Evolutionary conservation across 2,329 filamentous ascomycete genomes (phyloP), one percentile per base, ranked within the genome.

Genomic region (Trichophyton simii): DNA sequence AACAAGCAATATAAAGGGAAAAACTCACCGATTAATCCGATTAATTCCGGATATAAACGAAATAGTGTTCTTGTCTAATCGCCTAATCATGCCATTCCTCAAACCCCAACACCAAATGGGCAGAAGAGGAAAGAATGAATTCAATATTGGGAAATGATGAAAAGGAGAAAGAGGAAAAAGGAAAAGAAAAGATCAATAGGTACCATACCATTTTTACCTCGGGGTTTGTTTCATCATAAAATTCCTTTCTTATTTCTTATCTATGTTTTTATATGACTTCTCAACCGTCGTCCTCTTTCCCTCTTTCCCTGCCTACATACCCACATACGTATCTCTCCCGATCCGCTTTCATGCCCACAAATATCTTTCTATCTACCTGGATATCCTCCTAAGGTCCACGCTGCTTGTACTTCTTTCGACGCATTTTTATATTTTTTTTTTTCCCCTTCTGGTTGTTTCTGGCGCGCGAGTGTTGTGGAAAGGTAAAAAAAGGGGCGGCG

Each of bases 21-120:
- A 13, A 38, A 38, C 34, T 31, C 28, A 31, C 34, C 34, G 34
- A 38, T 11, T 13, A 18, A 36, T n/a, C 52, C n/a, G 31, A 36
- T 18, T 25, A 55, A 28, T 52, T 9, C 34, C 62, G 64, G 63
- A 63, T 66, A 50, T 63, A 65, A 63, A 72, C 8, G 3, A 61
- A 18, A 48, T 22, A 48, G 18, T 11, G 44, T 25, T 20, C 20
- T 22, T 8, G 20, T 20, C 9, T 31, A 31, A 50, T 9, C 18
- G 9, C 6, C n/a, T 50, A 50, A 50, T 50, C 46, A 50, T 50
- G 18, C 13, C 20, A 18, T 50, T 18, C 20, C 25, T 52, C 22
- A 20, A 25, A 6, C 11, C n/a, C 11, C 44, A 22, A 18, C 11
- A 38, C 20, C 18, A 48, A 72, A 59, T 31, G 44, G 50, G 13